Conservation (phyloP, 2,329 filamentous ascomycete genomes). For the Seiridium cupressi region DNA sequence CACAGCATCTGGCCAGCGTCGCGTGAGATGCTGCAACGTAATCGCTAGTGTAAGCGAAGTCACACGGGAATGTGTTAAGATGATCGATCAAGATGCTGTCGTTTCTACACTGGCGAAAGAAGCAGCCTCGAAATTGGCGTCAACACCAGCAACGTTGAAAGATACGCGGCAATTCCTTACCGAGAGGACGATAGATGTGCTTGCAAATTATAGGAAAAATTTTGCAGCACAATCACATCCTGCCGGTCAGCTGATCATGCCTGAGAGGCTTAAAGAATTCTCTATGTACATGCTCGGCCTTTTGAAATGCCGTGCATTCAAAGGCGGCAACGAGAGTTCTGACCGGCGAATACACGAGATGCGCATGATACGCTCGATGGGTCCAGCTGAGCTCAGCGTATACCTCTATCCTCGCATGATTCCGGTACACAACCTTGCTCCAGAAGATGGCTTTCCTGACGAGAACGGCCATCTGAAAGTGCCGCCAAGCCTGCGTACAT, state of each 20-base stretch:
- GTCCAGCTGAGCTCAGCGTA: slow-evolving; percentile 77
- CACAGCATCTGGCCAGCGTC: slow-evolving; percentile 80
- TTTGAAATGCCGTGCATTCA: slow-evolving; percentile 89
- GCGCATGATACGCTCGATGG: slow-evolving; percentile 86
- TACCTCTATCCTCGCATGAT: slow-evolving; percentile 96
- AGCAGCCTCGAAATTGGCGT: slow-evolving; percentile 78
- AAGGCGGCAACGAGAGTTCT: slow-evolving; percentile 85
- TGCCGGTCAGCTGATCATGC: slow-evolving; percentile 88
- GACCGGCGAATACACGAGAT: slow-evolving; percentile 90
- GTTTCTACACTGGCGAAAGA: slow-evolving; percentile 89
- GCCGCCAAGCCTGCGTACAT: slow-evolving; percentile 76
- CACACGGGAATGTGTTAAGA: slow-evolving; percentile 82
- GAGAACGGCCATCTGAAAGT: slow-evolving; percentile 80
- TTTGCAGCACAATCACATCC: slow-evolving; percentile 81
- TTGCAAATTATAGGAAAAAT: slow-evolving; percentile 90
- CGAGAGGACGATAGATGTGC: slow-evolving; percentile 89
- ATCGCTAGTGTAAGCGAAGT: slow-evolving; percentile 90
- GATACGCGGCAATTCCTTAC: slow-evolving; percentile 81
- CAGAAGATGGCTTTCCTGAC: slow-evolving; percentile 90
- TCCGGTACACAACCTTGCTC: slow-evolving; percentile 82
- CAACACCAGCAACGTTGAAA: slow-evolving; percentile 70
- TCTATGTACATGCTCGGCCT: slow-evolving; percentile 93
- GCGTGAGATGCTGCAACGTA: slow-evolving; percentile 89
- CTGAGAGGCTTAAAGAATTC: slow-evolving; percentile 94
- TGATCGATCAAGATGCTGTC: slow-evolving; percentile 94